Base-by-base conservation (phyloP, 2,329 filamentous ascomycete genomes). In the Neofusicoccum sp. region DNA sequence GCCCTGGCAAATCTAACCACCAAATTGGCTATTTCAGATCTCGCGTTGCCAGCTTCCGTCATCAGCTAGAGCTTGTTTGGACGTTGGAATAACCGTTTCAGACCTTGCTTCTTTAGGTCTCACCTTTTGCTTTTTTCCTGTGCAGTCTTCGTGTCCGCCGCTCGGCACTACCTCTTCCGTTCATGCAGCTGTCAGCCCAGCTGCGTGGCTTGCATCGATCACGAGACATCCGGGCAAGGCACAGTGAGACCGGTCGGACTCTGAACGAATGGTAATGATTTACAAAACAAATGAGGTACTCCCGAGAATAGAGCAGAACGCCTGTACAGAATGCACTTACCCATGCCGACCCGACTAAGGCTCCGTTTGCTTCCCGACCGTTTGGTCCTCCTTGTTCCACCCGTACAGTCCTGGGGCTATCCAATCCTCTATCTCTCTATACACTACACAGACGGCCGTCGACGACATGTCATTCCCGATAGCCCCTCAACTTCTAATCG, bases 51-150 rank as follows among this genome's bases (percentile, higher is more conserved):
- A n/a, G n/a, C n/a, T n/a, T n/a, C n/a, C n/a, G n/a, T n/a, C n/a
- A n/a, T n/a, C n/a, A n/a, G n/a, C n/a, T n/a, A n/a, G n/a, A n/a
- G n/a, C n/a, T n/a, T n/a, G n/a, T n/a, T n/a, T 53, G 34, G 51
- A 56, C 51, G 51, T 56, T 43, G 8, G 16, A 56, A 56, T 56
- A 56, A 56, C 26, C 38, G 51, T 56, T 56, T 56, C 51, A 43
- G 28, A 54, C 34, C 24, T 54, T 40, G 14, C 24, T 40, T 20
- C 41, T 48, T 20, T 30, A 41, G 38, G 51, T 56, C 51, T 33
- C 34, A 33, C 14, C 51, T 6, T 14, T 48, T 33, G 45, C 45
- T 33, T 48, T 48, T 47, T 20, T 12, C 14, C 30, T 33, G 3
- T 44, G 44, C 44, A 47, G 31, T 26, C 16, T 14, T 11, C 24